Evolutionary conservation across 805 yeast genomes (phyloP).

Genomic region (Metschnikowia koreensis): DNA sequence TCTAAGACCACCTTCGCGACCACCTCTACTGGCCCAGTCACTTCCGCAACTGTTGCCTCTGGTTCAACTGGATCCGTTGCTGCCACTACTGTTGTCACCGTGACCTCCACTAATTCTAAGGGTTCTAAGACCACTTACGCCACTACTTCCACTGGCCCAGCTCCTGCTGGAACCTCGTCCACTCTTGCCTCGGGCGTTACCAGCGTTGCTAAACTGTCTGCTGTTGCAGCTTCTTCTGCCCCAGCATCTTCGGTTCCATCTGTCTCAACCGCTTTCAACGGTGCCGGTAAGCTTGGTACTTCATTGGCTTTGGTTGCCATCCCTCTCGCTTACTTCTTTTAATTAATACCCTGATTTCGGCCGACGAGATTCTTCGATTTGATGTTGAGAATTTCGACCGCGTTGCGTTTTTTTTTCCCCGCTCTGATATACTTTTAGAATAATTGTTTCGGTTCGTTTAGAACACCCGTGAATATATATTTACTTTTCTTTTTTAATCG

Average conservation of each 20-base stretch:
- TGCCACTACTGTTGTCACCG: slow-evolving; percentile 3
- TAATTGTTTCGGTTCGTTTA: not conserved
- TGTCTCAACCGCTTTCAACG: slow-evolving; percentile 16
- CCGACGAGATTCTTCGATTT: not conserved
- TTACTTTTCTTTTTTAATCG: not conserved
- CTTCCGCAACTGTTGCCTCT: slow-evolving; percentile 1
- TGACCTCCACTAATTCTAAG: slow-evolving; percentile 4
- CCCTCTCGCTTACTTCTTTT: slow-evolving; percentile 38
- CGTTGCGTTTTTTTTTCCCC: not conserved
- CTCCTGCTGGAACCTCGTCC: slow-evolving; percentile 3
- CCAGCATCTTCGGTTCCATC: not conserved
- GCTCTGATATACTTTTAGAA: not conserved
- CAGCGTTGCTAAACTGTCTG: not conserved
- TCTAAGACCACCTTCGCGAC: not conserved
- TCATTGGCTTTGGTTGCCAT: slow-evolving; percentile 32
- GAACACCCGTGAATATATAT: not conserved
- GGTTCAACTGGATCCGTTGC: not conserved
- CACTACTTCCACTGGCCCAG: slow-evolving; percentile 10
- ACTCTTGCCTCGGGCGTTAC: not conserved
- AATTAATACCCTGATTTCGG: slow-evolving; percentile 11
- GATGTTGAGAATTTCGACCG: not conserved
- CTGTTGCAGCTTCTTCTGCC: not conserved
- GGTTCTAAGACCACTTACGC: not conserved
- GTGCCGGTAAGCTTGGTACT: slow-evolving; percentile 23
- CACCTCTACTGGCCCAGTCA: slow-evolving; percentile 11